A percentile compares a stretch with the other conserved stretches of the same genome.
These are phyloP conservation scores for Polyporus tsugae DNA, from an alignment of 1,284 basidiomycete species.

Conservation along the genomic window DNA sequence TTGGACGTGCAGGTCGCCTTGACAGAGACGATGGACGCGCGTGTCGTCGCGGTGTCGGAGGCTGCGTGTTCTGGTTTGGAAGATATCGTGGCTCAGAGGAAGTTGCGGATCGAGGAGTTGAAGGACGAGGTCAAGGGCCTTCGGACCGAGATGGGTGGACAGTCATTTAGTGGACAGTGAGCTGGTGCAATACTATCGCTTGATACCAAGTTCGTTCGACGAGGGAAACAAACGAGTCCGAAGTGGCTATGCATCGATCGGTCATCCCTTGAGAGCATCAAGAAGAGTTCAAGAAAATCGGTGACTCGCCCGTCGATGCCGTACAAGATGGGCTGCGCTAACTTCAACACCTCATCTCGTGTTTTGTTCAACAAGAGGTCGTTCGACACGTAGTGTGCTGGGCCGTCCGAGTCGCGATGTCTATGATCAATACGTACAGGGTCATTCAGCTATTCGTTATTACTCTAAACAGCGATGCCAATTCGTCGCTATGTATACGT, in stretches of 20 bases:
- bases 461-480: no score
- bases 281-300: no score
- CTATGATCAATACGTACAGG: no score
- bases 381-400: no score
- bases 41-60: conserved; percentile 46
- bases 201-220: no score
- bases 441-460: no score
- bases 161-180: background rate
- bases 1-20: conserved; percentile 51
- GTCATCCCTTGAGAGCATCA: background rate
- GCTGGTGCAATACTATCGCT: background rate
- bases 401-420: no score
- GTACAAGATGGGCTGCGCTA: no score
- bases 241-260: background rate
- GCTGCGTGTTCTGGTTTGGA: conserved; percentile 51
- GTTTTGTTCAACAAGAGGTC: no score
- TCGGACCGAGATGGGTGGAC: background rate
- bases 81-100: conserved; percentile 46
- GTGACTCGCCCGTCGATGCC: no score
- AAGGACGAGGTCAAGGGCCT: conserved; percentile 47
- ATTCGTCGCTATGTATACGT: no score
- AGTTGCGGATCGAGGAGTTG: conserved; percentile 56
- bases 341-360: no score
- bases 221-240: background rate
- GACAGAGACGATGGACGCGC: conserved; percentile 54